Evolutionary conservation across 192 early-diverging fungal genomes (phyloP).

Genomic region (Gamsiella multidivaricata): DNA sequence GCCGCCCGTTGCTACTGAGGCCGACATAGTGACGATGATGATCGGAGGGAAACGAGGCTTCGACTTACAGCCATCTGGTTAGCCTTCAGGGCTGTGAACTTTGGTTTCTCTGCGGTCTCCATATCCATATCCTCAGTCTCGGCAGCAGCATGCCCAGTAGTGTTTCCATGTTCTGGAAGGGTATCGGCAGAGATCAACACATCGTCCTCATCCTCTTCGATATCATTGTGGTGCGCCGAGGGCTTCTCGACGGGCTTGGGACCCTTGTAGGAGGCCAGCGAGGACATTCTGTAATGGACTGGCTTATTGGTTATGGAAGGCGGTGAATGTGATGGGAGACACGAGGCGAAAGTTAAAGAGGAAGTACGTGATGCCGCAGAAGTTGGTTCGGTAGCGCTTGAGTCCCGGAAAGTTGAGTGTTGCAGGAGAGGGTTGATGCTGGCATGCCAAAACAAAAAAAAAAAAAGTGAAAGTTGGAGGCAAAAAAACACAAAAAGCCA

Average conservation of each 20-base stretch:
- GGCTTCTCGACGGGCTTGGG: conserved; percentile 53
- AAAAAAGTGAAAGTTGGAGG: neutral
- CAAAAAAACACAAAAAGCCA: neutral
- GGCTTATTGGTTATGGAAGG: no score
- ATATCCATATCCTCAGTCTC: conserved; percentile 54
- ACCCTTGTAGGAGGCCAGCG: conserved; percentile 47
- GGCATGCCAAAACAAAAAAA: conserved; percentile 3
- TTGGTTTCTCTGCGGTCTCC: conserved; percentile 67
- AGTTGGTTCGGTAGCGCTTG: no score
- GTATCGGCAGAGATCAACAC: conserved; percentile 73
- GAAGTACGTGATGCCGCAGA: no score
- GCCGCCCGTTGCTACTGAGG: neutral
- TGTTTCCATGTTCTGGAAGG: conserved; percentile 55
- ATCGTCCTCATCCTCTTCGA: conserved; percentile 67
- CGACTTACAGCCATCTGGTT: conserved; percentile 36
- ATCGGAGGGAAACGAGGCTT: neutral
- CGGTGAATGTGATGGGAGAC: no score
- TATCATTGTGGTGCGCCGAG: conserved; percentile 26
- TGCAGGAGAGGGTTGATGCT: neutral
- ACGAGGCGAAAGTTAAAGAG: neutral
- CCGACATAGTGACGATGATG: neutral
- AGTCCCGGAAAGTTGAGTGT: no score
- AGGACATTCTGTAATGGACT: conserved; percentile 30
- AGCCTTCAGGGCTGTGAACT: conserved; percentile 69
- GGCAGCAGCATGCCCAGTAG: conserved; percentile 25